These are phyloP conservation scores for Anthracocystis panici-leucophaei DNA, from an alignment of 1,284 basidiomycete genomes.

Conservation along the genomic window DNA sequence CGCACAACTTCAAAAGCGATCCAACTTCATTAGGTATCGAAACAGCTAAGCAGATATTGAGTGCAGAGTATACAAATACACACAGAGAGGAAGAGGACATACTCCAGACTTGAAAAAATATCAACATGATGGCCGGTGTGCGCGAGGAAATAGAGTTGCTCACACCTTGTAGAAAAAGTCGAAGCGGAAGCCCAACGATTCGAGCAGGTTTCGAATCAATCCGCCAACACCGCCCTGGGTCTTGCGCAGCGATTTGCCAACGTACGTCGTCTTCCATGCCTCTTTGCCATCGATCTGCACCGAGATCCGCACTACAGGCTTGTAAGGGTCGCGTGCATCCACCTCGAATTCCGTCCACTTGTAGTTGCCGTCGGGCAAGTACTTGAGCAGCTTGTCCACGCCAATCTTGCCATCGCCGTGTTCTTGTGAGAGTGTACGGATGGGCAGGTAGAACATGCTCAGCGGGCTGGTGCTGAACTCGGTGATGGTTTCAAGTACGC, in stretches of 20 bases:
- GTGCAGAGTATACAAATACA: constrained; percentile 22
- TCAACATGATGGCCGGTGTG: too few species aligned
- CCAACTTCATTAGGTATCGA: neutral
- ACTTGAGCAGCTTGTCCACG: constrained; percentile 77
- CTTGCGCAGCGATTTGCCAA: constrained; percentile 63
- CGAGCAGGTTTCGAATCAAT: constrained; percentile 65
- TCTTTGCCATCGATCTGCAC: constrained; percentile 77
- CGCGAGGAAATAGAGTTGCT: neutral
- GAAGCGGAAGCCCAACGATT: constrained; percentile 65
- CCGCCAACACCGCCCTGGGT: constrained; percentile 63
- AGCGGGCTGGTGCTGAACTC: constrained; percentile 78
- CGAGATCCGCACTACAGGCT: constrained; percentile 73
- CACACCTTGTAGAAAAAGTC: constrained; percentile 47
- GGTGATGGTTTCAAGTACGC: constrained; percentile 70
- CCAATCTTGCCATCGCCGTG: constrained; percentile 72
- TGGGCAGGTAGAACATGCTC: constrained; percentile 71
- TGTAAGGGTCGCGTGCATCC: constrained; percentile 76
- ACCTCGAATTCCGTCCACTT: constrained; percentile 78
- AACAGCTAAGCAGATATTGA: constrained; percentile 8
- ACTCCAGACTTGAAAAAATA: neutral
- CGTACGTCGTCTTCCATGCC: constrained; percentile 73
- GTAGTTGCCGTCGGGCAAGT: constrained; percentile 69
- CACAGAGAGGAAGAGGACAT: neutral
- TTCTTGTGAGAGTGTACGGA: constrained; percentile 70
- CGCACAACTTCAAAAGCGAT: neutral